These are phyloP conservation scores for Ceratocystis harringtonii DNA, from an alignment of 2,329 filamentous ascomycete species.

Conservation along the genomic window DNA sequence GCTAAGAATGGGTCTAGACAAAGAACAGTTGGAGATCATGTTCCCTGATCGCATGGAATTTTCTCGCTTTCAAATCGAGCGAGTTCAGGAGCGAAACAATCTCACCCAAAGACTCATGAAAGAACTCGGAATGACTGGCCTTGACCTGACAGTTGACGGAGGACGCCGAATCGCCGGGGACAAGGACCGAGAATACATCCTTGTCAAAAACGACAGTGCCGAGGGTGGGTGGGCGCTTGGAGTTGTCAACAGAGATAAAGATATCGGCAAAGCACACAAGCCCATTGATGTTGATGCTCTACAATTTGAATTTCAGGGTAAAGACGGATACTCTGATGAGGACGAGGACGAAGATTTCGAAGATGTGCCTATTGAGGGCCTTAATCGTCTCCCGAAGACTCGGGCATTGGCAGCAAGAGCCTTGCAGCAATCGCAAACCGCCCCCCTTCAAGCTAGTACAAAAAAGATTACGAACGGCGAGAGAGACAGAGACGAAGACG, in stretches of 20 bases:
- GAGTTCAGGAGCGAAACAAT: slow-evolving; percentile 83
- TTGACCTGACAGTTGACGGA: slow-evolving; percentile 50
- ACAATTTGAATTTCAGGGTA: slow-evolving; percentile 40
- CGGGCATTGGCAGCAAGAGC: slow-evolving; percentile 9
- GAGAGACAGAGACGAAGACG: slow-evolving; percentile 19
- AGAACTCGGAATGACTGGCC: slow-evolving; percentile 74
- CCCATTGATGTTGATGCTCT: slow-evolving; percentile 80
- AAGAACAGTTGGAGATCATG: slow-evolving; percentile 91
- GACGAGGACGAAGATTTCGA: slow-evolving; percentile 75
- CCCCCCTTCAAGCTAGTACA: slow-evolving; percentile 20
- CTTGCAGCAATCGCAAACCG: slow-evolving; percentile 19
- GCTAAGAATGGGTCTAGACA: slow-evolving; percentile 87
- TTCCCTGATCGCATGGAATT: slow-evolving; percentile 97
- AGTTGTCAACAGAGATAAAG: slow-evolving; percentile 74
- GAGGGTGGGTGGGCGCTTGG: slow-evolving; percentile 94
- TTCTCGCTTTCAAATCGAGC: slow-evolving; percentile 87
- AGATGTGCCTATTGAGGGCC: slow-evolving; percentile 77
- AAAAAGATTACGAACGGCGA: slow-evolving; percentile 16
- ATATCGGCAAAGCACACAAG: slow-evolving; percentile 64
- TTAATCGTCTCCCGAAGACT: slow-evolving; percentile 64
- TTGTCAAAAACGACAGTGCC: slow-evolving; percentile 88
- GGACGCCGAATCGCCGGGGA: slow-evolving; percentile 64
- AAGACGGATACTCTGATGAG: slow-evolving; percentile 44
- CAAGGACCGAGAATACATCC: slow-evolving; percentile 80
- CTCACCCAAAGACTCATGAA: slow-evolving; percentile 91